These are phyloP conservation scores for Albugo candida DNA, from an alignment of 352 stramenopile genomes.

Conservation along the genomic window DNA sequence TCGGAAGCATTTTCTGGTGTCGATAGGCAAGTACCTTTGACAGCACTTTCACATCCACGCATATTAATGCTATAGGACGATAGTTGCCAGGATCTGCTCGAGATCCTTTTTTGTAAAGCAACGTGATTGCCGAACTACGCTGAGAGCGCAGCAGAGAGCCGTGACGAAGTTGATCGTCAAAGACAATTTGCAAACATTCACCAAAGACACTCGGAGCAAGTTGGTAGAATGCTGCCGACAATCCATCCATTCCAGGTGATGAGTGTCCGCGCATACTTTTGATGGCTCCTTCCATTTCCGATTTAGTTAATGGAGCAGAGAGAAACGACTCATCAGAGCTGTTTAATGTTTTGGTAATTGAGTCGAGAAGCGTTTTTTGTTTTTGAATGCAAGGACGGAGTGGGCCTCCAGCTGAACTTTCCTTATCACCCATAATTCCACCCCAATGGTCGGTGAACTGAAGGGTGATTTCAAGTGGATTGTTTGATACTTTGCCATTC, in stretches of 20 bases:
- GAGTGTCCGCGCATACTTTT: neutral
- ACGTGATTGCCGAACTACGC: constrained; percentile 6
- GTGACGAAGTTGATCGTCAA: constrained; percentile 6
- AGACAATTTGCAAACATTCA: constrained; percentile 9
- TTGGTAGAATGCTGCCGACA: constrained; percentile 12
- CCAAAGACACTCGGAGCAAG: constrained; percentile 8
- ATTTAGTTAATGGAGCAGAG: neutral
- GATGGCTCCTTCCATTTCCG: neutral
- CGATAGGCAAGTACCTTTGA: constrained; percentile 5
- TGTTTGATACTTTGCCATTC: constrained; percentile 4
- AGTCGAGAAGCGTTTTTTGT: neutral
- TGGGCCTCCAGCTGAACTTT: neutral
- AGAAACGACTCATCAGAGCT: neutral
- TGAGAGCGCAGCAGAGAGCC: constrained; percentile 8
- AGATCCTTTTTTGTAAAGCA: constrained; percentile 10
- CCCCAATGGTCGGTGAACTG: constrained; percentile 7
- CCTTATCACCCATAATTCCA: constrained; percentile 3
- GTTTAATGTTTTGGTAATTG: neutral
- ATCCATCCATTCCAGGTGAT: constrained; percentile 2
- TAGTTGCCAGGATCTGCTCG: too few relatives aligned
- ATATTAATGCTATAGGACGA: constrained; percentile 10
- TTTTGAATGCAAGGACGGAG: neutral
- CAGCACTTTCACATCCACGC: constrained; percentile 11
- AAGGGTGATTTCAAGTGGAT: constrained; percentile 3
- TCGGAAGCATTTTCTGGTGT: neutral